Evolutionary conservation across 192 early-diverging fungal genomes (phyloP), one percentile per base, ranked within the genome.

Genomic region (Backusella morwellensis): DNA sequence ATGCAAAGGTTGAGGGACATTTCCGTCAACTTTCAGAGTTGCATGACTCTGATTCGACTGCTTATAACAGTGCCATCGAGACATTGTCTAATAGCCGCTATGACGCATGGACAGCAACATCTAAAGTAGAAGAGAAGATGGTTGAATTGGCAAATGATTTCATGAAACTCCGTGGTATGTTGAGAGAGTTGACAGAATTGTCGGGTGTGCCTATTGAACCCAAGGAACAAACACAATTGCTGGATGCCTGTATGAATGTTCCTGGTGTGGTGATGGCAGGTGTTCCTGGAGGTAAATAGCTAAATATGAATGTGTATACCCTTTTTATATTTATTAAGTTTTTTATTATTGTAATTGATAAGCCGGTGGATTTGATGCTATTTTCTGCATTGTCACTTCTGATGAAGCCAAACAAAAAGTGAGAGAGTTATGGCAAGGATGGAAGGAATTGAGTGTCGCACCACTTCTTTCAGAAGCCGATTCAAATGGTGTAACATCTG

Each of bases 321-420:
- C 42, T 44, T 44, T 44, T 14, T 44, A 17, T 44, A 17, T 44
- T 0, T 19, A 44, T 44, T 44, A 19, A 19, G 15, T 3, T 4
- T 75, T 6, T 40, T 35, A 36, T 35, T 63, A 63, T 42, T 68
- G 35, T 50, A n/a, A 35, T 66, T 54, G 6, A n/a, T 76, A 78
- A 93, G 96, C 97, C 68, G 98, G 98, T 50, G 98, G 98, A 5
- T 98, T 90, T 72, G 98, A 99, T 82, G 98, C 98, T 7, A 98
- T 99, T 75, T 98, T 95, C 80, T 96, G 94, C 72, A 86, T 99
- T 52, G 86, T 88, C 36, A 63, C 95, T 12, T 88, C 88, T 9
- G 84, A 87, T 0, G 81, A 78, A 7, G 82, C 90, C 4, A 83
- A 83, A 68, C 38, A 70, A 35, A 80, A 76, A 17, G 89, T 94